Evolutionary conservation across 176 grass and related monocot species (phyloP).

Genomic region (barley (Hordeum vulgare)): DNA sequence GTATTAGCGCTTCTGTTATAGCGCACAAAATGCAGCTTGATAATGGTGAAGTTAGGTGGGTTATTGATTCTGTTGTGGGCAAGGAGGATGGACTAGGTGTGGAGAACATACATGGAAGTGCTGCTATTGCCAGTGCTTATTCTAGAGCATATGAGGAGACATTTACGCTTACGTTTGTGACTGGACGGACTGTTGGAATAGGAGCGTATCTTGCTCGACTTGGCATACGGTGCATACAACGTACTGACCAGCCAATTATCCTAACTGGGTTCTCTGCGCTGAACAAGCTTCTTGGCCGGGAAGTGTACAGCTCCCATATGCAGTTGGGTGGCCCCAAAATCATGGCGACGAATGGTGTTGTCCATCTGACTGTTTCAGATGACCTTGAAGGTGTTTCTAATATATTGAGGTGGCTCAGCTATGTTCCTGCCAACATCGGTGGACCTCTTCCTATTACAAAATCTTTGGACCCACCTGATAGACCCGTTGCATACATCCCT

Average conservation of each 20-base stretch:
- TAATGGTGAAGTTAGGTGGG: constrained; percentile 80
- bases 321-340: constrained; percentile 98
- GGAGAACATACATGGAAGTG: constrained; percentile 96
- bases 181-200: constrained; percentile 84
- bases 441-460: constrained; percentile 83
- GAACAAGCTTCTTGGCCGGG: constrained; percentile 97
- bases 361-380: constrained; percentile 87
- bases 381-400: constrained; percentile 88
- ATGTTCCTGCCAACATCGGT: constrained; percentile 85
- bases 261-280: constrained; percentile 80
- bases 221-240: constrained; percentile 97
- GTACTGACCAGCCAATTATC: constrained; percentile 90
- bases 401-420: constrained; percentile 96
- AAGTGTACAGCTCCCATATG: constrained; percentile 98
- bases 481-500: constrained; percentile 73
- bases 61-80: constrained; percentile 87
- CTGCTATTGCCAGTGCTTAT: constrained; percentile 92
- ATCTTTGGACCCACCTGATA: constrained; percentile 73
- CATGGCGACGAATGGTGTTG: constrained; percentile 97
- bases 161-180: constrained; percentile 95
- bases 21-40: constrained; percentile 79
- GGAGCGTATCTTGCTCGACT: constrained; percentile 95
- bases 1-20: constrained; percentile 72
- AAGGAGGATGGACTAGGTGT: constrained; percentile 96
- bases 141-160: constrained; percentile 93